phyloP scores from a whole-genome alignment of 176 grass and related monocot species.

The Olyra latifolia region DNA sequence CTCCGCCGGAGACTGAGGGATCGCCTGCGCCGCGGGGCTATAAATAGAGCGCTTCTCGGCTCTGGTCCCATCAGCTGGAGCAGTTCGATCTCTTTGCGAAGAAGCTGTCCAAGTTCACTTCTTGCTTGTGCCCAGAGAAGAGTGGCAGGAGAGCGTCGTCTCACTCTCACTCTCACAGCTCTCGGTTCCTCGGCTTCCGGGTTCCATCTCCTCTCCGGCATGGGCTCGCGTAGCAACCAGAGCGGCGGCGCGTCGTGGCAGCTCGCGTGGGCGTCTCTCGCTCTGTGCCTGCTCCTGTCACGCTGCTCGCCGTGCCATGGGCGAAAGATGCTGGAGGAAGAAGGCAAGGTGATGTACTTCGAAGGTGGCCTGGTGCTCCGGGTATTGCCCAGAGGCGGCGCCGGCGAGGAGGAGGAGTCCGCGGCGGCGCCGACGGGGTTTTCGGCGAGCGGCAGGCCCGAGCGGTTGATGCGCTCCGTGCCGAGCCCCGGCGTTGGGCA shows the following conservation, averaged over 20 bases:
- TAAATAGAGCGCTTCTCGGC: slow-evolving; percentile 3
- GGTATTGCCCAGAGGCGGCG: background rate
- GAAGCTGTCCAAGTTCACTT: background rate
- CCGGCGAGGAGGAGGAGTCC: background rate
- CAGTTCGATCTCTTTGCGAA: background rate
- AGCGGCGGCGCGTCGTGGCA: background rate
- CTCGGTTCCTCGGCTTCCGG: background rate
- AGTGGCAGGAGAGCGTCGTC: background rate
- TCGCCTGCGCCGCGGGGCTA: background rate
- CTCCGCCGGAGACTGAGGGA: slow-evolving; percentile 14
- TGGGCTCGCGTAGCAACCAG: slow-evolving; percentile 6
- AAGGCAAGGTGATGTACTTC: slow-evolving; percentile 32
- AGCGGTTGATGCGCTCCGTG: slow-evolving; percentile 52
- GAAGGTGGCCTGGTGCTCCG: slow-evolving; percentile 34
- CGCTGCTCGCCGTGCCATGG: slow-evolving; percentile 21
- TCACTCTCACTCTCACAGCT: background rate
- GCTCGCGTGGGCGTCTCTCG: slow-evolving; percentile 8
- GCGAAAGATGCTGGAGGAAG: slow-evolving; percentile 18
- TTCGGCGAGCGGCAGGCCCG: slow-evolving; percentile 15
- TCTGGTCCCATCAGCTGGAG: slow-evolving; percentile 15
- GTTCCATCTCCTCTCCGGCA: background rate
- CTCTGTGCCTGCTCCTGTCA: slow-evolving; percentile 40
- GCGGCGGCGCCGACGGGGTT: background rate
- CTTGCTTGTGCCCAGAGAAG: background rate
- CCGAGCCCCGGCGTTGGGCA: slow-evolving; percentile 69